Conservation (phyloP, 306 rosid genomes). For the Glycine tomentella region DNA sequence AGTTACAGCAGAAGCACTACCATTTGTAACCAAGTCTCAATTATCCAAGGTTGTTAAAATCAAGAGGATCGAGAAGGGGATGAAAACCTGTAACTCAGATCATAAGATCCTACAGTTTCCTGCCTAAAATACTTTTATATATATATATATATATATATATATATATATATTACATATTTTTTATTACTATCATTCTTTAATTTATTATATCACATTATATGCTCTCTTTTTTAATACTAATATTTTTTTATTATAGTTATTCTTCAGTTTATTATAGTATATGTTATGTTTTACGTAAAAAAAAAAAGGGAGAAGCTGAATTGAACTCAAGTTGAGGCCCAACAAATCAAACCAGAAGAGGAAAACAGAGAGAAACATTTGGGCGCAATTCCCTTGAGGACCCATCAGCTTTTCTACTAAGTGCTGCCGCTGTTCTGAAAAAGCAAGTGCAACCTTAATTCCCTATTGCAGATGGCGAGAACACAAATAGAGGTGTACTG, state of each 20-base stretch:
- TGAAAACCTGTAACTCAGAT: no score
- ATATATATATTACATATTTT: neutral
- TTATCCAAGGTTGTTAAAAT: no score
- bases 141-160: no score
- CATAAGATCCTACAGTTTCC: no score
- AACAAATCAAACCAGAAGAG: neutral
- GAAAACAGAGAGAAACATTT: neutral
- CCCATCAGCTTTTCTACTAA: neutral
- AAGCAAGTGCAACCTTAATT: neutral
- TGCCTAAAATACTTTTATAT: no score
- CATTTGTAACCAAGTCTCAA: constrained; percentile 3
- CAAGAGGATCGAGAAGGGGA: no score
- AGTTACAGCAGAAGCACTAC: neutral
- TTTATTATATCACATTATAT: neutral
- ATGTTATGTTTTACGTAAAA: neutral
- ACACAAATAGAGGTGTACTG: no score
- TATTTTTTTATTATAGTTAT: neutral
- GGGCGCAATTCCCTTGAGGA: neutral
- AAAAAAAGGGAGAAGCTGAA: neutral
- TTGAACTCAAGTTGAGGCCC: neutral
- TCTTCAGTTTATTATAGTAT: neutral
- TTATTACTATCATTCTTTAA: neutral
- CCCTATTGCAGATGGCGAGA: neutral
- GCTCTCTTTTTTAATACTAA: neutral
- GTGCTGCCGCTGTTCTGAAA: neutral